These are phyloP conservation scores for Hypoxylon cercidicola DNA, from an alignment of 495 filamentous ascomycete species.

Conservation along the genomic window DNA sequence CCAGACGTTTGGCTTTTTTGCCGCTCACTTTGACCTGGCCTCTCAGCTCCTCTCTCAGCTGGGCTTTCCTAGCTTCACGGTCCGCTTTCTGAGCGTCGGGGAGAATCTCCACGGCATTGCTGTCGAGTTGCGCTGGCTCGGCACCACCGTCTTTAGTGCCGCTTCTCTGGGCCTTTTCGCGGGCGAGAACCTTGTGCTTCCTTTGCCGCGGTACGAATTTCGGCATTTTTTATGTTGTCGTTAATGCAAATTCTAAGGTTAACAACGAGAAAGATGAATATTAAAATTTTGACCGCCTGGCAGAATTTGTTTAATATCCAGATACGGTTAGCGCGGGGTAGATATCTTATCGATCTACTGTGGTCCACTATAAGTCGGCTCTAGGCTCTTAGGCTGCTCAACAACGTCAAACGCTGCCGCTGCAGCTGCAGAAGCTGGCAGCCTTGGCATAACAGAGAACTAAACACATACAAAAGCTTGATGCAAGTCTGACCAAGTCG, in stretches of 20 bases:
- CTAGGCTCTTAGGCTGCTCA: too few relatives aligned
- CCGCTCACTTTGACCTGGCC: conserved; percentile 81
- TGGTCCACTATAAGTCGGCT: too few relatives aligned
- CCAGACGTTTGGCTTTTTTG: conserved; percentile 93
- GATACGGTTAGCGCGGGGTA: conserved; percentile 42
- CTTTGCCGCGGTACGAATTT: conserved; percentile 83
- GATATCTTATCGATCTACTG: neutral
- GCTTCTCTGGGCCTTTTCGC: conserved; percentile 60
- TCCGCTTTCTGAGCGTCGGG: conserved; percentile 70
- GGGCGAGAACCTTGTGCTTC: conserved; percentile 76
- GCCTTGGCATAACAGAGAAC: too few relatives aligned
- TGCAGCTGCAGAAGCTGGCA: too few relatives aligned
- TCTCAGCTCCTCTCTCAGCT: conserved; percentile 67
- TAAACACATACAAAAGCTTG: too few relatives aligned
- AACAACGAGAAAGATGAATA: conserved; percentile 17
- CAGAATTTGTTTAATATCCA: conserved; percentile 49
- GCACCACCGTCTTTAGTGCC: conserved; percentile 44
- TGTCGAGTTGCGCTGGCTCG: conserved; percentile 58
- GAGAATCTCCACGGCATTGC: conserved; percentile 76
- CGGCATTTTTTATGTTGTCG: conserved; percentile 63
- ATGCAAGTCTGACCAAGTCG: neutral
- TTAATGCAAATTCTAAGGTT: conserved; percentile 19
- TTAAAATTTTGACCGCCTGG: conserved; percentile 60
- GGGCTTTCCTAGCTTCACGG: conserved; percentile 71
- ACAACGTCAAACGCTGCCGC: too few relatives aligned